These are phyloP conservation scores for Dicorynia guianensis DNA, from an alignment of 306 rosid genomes.

Conservation along the genomic window DNA sequence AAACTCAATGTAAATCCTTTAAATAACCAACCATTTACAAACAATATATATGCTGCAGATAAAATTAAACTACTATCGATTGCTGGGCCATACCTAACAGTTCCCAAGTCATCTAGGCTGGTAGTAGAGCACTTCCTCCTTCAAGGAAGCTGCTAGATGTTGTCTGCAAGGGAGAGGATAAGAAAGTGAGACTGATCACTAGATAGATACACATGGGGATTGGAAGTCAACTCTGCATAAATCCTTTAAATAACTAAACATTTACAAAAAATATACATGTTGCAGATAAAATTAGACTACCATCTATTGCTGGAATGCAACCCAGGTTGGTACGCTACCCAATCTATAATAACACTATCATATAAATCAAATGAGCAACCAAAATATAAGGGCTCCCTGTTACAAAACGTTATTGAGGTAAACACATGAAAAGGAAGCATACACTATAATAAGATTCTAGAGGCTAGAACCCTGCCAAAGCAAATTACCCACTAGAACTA, in stretches of 20 bases:
- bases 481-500: no score
- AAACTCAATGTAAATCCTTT: not conserved
- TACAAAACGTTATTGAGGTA: slow-evolving; percentile 10
- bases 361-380: not conserved
- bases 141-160: slow-evolving; percentile 71
- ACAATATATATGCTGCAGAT: slow-evolving; percentile 21
- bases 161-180: slow-evolving; percentile 57
- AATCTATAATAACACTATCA: slow-evolving; percentile 28
- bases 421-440: not conserved
- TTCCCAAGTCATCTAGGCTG: slow-evolving; percentile 43
- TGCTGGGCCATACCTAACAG: not conserved
- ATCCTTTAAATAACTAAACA: not conserved
- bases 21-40: not conserved
- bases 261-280: slow-evolving; percentile 20
- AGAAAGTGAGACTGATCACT: slow-evolving; percentile 30
- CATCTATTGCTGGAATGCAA: not conserved
- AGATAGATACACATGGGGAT: not conserved
- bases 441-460: not conserved
- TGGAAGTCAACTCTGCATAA: not conserved
- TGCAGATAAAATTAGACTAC: slow-evolving; percentile 24
- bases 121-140: slow-evolving; percentile 57
- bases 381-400: slow-evolving; percentile 6
- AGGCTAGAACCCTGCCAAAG: no score
- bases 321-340: slow-evolving; percentile 30
- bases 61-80: slow-evolving; percentile 1